Conservation (phyloP, 176 grass and related monocot genomes). For the Pontederia crassipes region DNA sequence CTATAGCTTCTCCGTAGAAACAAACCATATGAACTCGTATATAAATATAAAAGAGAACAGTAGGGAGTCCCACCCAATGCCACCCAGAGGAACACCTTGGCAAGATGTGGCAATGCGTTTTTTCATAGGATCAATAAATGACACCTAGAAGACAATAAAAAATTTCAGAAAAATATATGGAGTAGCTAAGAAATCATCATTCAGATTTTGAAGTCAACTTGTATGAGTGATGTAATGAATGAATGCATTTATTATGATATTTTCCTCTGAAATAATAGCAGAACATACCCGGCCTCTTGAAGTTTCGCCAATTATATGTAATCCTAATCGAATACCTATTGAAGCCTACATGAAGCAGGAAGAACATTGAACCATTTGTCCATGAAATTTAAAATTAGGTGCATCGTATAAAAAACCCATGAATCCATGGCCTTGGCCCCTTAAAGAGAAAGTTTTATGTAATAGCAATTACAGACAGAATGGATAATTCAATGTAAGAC, state of each 20-base stretch:
- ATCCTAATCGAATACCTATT: too few species aligned
- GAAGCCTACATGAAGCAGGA: too few species aligned
- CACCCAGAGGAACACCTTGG: slow-evolving; percentile 84
- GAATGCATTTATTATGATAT: background rate
- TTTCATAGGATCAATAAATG: slow-evolving; percentile 86
- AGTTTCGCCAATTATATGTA: too few species aligned
- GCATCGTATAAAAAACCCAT: too few species aligned
- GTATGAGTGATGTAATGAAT: background rate
- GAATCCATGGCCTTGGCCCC: too few species aligned
- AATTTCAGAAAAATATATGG: background rate
- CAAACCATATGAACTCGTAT: slow-evolving; percentile 8
- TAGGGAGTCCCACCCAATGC: slow-evolving; percentile 68
- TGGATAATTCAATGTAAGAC: too few species aligned
- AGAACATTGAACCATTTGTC: too few species aligned
- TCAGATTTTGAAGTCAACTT: background rate
- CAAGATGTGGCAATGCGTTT: slow-evolving; percentile 55
- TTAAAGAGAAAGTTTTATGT: too few species aligned
- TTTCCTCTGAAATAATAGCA: background rate
- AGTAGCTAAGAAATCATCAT: background rate
- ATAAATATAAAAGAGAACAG: slow-evolving; percentile 1
- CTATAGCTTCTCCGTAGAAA: slow-evolving; percentile 8
- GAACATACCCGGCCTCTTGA: too few species aligned
- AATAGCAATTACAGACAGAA: too few species aligned
- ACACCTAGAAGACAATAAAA: slow-evolving; percentile 24
- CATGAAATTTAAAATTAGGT: too few species aligned